These are phyloP conservation scores for Acanthamoeba sp. DNA, from an alignment of 208 protist genomes.

Conservation along the genomic window DNA sequence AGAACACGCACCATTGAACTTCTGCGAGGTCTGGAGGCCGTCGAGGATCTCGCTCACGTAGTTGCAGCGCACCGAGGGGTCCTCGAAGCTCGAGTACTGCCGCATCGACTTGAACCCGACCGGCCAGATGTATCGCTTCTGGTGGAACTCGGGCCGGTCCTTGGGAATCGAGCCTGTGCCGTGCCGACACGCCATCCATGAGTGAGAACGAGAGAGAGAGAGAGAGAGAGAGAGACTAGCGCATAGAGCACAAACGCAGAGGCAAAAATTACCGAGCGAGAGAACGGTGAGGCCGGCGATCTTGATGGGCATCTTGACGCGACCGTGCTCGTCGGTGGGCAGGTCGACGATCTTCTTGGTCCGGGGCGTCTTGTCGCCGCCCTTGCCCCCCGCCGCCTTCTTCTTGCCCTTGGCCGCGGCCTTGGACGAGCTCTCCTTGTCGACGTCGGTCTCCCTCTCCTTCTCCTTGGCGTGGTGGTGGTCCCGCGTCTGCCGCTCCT, in stretches of 20 bases:
- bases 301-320: conserved; percentile 63
- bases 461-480: neutral
- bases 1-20: conserved; percentile 31
- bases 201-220: too few relatives aligned
- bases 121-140: conserved; percentile 74
- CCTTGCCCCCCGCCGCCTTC: neutral
- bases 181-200: too few relatives aligned
- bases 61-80: conserved; percentile 39
- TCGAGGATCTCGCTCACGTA: conserved; percentile 71
- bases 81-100: conserved; percentile 57
- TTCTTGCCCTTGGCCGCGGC: conserved; percentile 29
- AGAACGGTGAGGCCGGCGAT: conserved; percentile 67
- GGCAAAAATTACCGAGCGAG: neutral
- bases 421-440: neutral
- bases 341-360: conserved; percentile 72
- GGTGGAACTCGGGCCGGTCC: conserved; percentile 62
- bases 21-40: conserved; percentile 27
- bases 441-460: neutral
- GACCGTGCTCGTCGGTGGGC: conserved; percentile 60
- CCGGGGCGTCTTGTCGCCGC: conserved; percentile 51
- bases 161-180: conserved; percentile 36
- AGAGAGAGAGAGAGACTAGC: neutral
- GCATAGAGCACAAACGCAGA: neutral
- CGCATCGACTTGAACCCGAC: conserved; percentile 69
- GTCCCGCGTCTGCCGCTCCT: neutral